These are phyloP conservation scores for Epichloe brachyelytri DNA, from an alignment of 2,329 filamentous ascomycete genomes.

Conservation along the genomic window DNA sequence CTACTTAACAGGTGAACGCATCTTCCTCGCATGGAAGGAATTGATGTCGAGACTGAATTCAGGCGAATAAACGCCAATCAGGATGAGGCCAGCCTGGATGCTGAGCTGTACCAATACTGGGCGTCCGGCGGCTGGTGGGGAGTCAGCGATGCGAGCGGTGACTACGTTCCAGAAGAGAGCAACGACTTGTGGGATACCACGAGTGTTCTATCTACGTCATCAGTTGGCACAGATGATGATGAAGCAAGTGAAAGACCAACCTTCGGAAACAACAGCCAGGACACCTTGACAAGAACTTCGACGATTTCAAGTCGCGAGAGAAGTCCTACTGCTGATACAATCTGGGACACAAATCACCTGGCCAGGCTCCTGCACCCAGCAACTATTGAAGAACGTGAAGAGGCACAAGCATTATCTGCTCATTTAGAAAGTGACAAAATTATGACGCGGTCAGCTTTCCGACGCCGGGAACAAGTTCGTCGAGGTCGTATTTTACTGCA, in stretches of 20 bases:
- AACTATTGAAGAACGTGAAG: slow-evolving; percentile 62
- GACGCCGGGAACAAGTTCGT: slow-evolving; percentile 52
- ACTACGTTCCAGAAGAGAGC: slow-evolving; percentile 48
- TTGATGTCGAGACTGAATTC: slow-evolving; percentile 74
- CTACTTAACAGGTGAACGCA: slow-evolving; percentile 30
- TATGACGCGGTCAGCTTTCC: slow-evolving; percentile 72
- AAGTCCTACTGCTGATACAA: slow-evolving; percentile 47
- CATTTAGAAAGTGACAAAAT: slow-evolving; percentile 61
- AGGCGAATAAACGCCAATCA: slow-evolving; percentile 37
- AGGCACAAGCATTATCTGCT: slow-evolving; percentile 68
- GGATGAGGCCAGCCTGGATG: slow-evolving; percentile 56
- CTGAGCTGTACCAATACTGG: slow-evolving; percentile 75
- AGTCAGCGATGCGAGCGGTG: slow-evolving; percentile 64
- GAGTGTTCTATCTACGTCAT: slow-evolving; percentile 56
- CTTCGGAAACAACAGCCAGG: slow-evolving; percentile 38
- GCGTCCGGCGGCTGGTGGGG: slow-evolving; percentile 76
- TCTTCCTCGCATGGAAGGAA: slow-evolving; percentile 45
- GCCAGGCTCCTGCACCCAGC: slow-evolving; percentile 72
- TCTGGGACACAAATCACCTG: slow-evolving; percentile 55
- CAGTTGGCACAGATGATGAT: slow-evolving; percentile 22
- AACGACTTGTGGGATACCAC: slow-evolving; percentile 60
- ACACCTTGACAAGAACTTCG: slow-evolving; percentile 61
- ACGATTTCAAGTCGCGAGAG: slow-evolving; percentile 34
- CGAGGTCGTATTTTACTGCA: slow-evolving; percentile 47
- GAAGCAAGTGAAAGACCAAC: slow-evolving; percentile 34